Evolutionary conservation across 331 rosid species (phyloP).

Genomic region (Malus hybrid): DNA sequence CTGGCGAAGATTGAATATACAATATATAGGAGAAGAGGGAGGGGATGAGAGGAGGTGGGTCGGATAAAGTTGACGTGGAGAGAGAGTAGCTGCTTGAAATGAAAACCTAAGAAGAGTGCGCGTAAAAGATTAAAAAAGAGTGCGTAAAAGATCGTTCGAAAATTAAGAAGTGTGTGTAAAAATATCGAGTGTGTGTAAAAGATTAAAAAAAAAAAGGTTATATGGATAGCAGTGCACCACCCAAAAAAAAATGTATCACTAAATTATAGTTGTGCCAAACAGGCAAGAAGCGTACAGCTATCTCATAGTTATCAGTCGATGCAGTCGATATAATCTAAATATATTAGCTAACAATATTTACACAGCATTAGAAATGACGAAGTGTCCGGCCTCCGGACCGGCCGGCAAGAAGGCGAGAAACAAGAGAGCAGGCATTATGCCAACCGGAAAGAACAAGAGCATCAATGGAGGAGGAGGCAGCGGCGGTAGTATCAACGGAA

Average conservation of each 20-base stretch:
- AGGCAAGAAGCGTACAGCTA: background rate
- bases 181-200: too few species aligned
- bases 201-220: too few species aligned
- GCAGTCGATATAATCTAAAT: background rate
- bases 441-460: constrained; percentile 70
- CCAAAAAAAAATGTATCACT: background rate
- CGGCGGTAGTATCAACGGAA: constrained; percentile 72
- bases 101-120: too few species aligned
- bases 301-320: background rate
- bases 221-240: too few species aligned
- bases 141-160: too few species aligned
- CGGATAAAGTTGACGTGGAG: too few species aligned
- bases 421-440: constrained; percentile 76
- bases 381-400: constrained; percentile 15
- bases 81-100: too few species aligned
- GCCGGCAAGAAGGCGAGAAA: constrained; percentile 61
- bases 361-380: constrained; percentile 17
- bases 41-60: too few species aligned
- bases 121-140: too few species aligned
- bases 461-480: constrained; percentile 81
- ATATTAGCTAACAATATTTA: background rate
- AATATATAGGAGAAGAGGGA: too few species aligned
- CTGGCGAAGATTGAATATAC: too few species aligned
- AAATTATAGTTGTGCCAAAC: background rate
- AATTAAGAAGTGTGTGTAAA: too few species aligned